These are phyloP conservation scores for Microcera coccophila DNA, from an alignment of 2,329 filamentous ascomycete species.

Conservation along the genomic window DNA sequence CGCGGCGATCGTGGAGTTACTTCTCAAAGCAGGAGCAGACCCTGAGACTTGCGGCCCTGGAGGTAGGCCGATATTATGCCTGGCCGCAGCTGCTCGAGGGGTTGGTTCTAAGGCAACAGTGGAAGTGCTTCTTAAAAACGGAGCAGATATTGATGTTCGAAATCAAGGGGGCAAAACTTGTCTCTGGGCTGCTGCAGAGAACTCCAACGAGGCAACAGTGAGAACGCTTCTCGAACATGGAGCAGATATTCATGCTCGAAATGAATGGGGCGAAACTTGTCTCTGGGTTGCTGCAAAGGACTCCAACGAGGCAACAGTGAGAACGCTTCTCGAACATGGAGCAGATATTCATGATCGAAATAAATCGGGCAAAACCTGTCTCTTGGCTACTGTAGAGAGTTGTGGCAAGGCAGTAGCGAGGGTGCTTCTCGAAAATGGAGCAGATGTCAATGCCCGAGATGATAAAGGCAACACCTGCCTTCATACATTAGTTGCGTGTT, in stretches of 20 bases:
- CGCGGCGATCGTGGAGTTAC: no score
- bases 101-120: not conserved
- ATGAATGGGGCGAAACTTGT: not conserved
- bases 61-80: not conserved
- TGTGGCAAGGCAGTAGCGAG: not conserved
- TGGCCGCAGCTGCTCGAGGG: not conserved
- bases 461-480: no score
- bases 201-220: not conserved
- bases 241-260: not conserved
- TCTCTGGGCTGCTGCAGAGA: not conserved
- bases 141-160: not conserved
- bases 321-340: not conserved
- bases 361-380: not conserved
- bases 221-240: not conserved
- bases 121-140: not conserved
- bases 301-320: not conserved
- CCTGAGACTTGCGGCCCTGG: no score
- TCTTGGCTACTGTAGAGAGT: not conserved
- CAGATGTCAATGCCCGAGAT: no score
- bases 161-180: not conserved
- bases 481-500: no score
- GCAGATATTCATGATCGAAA: not conserved
- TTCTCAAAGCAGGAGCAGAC: no score
- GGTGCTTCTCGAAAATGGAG: constrained; percentile 3
- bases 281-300: not conserved